Percentiles rank a stretch among this genome's conserved stretches.
Conservation (phyloP, 441 rosid species). For the Biscutella laevigata region DNA sequence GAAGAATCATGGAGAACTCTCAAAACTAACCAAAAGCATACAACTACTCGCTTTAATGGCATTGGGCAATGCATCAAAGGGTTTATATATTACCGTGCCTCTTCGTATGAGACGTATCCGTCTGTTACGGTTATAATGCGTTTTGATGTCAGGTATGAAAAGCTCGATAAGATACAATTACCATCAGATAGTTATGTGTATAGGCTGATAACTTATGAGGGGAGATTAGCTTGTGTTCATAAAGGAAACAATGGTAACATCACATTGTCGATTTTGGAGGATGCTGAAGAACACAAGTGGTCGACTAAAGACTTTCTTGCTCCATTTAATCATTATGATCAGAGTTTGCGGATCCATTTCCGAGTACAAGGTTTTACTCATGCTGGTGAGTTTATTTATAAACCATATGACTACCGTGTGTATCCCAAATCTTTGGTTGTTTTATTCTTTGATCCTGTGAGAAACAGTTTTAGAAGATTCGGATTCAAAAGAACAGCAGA, state of each 20-base stretch:
- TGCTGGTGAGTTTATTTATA: too few species aligned
- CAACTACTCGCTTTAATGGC: not conserved
- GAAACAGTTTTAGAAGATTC: not conserved
- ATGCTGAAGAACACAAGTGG: not conserved
- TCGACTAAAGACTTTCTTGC: not conserved
- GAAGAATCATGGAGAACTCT: conserved; percentile 14
- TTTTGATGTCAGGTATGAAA: not conserved
- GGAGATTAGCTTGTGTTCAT: not conserved
- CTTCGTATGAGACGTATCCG: not conserved
- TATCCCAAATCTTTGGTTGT: not conserved
- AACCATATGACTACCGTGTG: too few species aligned
- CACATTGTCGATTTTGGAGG: not conserved
- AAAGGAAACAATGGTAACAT: not conserved
- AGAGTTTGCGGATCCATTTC: not conserved
- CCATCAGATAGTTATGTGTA: not conserved
- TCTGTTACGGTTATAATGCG: conserved; percentile 1
- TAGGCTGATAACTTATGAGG: not conserved
- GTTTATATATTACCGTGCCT: not conserved
- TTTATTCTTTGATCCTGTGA: not conserved
- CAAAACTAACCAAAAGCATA: not conserved
- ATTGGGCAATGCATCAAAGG: not conserved
- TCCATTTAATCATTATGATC: not conserved
- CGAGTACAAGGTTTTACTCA: not conserved
- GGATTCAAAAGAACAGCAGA: not conserved
- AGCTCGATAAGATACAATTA: not conserved